These are phyloP conservation scores for Cryphonectria nitschkei DNA, from an alignment of 2,329 filamentous ascomycete genomes.

Conservation along the genomic window DNA sequence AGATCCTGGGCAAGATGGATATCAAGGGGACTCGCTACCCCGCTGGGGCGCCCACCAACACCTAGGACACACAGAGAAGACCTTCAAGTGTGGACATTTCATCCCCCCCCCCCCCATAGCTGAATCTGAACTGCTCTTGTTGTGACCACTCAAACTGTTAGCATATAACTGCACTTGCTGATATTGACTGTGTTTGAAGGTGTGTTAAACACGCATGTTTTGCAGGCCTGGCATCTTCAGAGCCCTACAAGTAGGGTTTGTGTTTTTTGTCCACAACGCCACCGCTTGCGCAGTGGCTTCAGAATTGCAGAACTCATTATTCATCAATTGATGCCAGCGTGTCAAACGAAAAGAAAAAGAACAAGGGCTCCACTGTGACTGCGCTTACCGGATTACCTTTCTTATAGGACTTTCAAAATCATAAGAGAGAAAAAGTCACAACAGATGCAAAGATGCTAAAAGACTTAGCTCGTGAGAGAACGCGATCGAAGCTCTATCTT, in stretches of 20 bases:
- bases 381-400: neutral
- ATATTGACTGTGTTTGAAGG: neutral
- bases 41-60: slow-evolving; percentile 40
- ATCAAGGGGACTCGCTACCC: slow-evolving; percentile 55
- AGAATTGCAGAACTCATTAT: slow-evolving; percentile 32
- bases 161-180: neutral
- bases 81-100: too few species aligned
- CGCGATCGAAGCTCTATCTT: neutral
- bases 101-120: neutral
- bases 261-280: slow-evolving; percentile 28
- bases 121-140: neutral
- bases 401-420: neutral
- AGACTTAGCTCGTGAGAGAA: too few species aligned
- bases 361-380: neutral
- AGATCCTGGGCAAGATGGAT: slow-evolving; percentile 52
- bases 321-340: slow-evolving; percentile 29
- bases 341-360: neutral
- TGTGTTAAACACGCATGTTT: neutral
- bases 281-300: slow-evolving; percentile 23
- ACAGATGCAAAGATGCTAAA: too few species aligned
- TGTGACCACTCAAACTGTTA: neutral
- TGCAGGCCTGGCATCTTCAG: slow-evolving; percentile 23
- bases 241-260: slow-evolving; percentile 19
- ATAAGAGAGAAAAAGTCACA: neutral
- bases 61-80: slow-evolving; percentile 34